phyloP scores from a whole-genome alignment of 306 rosid genomes.

The Mucuna pruriens region DNA sequence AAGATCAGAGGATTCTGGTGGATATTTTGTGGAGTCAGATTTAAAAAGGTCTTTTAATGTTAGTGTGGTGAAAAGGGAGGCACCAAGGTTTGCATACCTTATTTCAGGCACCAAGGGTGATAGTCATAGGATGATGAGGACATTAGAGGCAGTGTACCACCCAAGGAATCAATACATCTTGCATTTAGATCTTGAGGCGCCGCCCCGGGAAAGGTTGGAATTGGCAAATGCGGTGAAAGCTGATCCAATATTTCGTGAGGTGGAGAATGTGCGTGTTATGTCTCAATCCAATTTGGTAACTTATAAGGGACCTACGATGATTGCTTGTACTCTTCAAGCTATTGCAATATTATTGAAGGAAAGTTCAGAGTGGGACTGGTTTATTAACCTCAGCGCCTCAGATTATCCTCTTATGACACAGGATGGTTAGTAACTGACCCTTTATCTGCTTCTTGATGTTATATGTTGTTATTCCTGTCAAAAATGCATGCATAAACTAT shows the following conservation, averaged over 20 bases:
- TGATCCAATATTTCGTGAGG: constrained; percentile 77
- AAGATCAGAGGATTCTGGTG: constrained; percentile 62
- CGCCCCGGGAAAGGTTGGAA: constrained; percentile 96
- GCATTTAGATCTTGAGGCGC: constrained; percentile 99
- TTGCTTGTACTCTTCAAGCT: constrained; percentile 97
- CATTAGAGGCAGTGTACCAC: constrained; percentile 89
- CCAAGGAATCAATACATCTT: constrained; percentile 91
- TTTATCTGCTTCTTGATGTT: constrained; percentile 28
- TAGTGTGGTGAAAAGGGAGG: constrained; percentile 40
- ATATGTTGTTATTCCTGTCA: not conserved
- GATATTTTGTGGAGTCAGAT: constrained; percentile 76
- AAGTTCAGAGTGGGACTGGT: constrained; percentile 79
- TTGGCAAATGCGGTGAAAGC: constrained; percentile 80
- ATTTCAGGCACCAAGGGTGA: constrained; percentile 98
- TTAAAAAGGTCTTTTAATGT: constrained; percentile 50
- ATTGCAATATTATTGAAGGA: constrained; percentile 88
- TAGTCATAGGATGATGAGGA: constrained; percentile 94
- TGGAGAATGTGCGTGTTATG: constrained; percentile 92
- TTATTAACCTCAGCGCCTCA: constrained; percentile 95
- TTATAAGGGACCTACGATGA: constrained; percentile 98
- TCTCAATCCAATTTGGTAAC: constrained; percentile 88
- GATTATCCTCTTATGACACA: constrained; percentile 98
- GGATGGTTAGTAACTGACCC: constrained; percentile 71
- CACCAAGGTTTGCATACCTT: constrained; percentile 91
- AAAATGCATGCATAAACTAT: constrained; percentile 29